Evolutionary conservation across 2,329 filamentous ascomycete genomes (phyloP).

Genomic region (Paecilomyces sp.): DNA sequence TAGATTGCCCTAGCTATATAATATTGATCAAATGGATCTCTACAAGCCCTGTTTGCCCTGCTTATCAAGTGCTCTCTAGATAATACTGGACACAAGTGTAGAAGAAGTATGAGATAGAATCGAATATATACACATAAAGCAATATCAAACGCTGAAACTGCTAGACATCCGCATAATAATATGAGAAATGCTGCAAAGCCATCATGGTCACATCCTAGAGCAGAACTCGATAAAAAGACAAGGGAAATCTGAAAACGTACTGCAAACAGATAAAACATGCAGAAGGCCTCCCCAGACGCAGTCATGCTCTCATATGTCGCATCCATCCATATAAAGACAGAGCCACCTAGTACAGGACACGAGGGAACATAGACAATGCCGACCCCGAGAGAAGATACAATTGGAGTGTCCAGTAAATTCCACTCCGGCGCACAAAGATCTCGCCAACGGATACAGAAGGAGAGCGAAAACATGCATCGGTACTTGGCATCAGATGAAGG

Average conservation of each 20-base stretch:
- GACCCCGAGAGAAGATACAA: background rate
- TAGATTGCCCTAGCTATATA: no score
- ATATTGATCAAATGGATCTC: no score
- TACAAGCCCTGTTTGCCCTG: no score
- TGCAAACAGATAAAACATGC: background rate
- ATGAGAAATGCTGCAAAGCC: constrained; percentile 10
- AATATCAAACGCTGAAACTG: constrained; percentile 13
- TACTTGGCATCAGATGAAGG: background rate
- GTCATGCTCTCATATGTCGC: background rate
- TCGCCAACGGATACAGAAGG: background rate
- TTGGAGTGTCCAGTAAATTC: background rate
- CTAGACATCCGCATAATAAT: constrained; percentile 9
- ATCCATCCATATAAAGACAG: background rate
- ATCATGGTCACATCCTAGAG: background rate
- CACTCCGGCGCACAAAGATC: background rate
- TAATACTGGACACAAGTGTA: background rate
- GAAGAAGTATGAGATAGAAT: background rate
- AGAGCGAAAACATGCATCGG: background rate
- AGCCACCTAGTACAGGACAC: background rate
- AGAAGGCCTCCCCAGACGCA: background rate
- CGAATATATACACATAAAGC: constrained; percentile 11
- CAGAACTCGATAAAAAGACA: background rate
- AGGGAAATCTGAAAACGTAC: background rate
- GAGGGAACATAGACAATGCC: background rate
- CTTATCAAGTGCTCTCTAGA: background rate